Conservation (phyloP, 1,284 basidiomycete genomes). For the Farysia itapuensis region DNA sequence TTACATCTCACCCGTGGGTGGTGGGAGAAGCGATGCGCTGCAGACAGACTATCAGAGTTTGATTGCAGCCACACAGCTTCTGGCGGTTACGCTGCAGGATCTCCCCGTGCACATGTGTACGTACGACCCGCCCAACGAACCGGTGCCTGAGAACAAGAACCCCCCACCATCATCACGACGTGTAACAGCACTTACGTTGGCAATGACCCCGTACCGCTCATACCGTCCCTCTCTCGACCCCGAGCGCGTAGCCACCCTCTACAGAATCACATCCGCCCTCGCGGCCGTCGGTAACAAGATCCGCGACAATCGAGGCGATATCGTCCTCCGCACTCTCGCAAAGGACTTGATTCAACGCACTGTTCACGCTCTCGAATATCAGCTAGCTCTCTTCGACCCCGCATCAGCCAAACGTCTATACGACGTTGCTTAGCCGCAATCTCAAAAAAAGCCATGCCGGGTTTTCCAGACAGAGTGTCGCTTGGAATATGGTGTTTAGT, state of each 20-base stretch:
- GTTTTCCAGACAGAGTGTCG: no score
- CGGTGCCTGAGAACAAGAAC: not conserved
- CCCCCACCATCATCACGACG: not conserved
- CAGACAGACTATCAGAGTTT: slow-evolving; percentile 4
- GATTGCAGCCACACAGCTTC: slow-evolving; percentile 8
- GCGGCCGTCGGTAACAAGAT: slow-evolving; percentile 6
- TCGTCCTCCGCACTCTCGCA: slow-evolving; percentile 8
- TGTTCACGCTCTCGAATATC: slow-evolving; percentile 9
- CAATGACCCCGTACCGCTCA: not conserved
- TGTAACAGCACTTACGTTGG: not conserved
- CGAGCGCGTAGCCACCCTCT: slow-evolving; percentile 1
- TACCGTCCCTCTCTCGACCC: not conserved
- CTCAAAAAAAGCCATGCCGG: no score
- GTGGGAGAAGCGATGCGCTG: no score
- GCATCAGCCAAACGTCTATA: no score
- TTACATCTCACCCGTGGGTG: no score
- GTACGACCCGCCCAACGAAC: not conserved
- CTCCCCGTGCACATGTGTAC: slow-evolving; percentile 7
- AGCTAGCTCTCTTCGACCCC: slow-evolving; percentile 3
- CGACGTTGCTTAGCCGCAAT: no score
- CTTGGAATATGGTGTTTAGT: no score
- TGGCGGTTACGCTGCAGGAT: slow-evolving; percentile 4
- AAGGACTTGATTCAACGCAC: slow-evolving; percentile 15
- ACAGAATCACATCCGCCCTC: slow-evolving; percentile 1
- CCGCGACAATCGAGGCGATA: slow-evolving; percentile 12